phyloP scores from a whole-genome alignment of 345 rosid species.

The Eucalyptus cloeziana region DNA sequence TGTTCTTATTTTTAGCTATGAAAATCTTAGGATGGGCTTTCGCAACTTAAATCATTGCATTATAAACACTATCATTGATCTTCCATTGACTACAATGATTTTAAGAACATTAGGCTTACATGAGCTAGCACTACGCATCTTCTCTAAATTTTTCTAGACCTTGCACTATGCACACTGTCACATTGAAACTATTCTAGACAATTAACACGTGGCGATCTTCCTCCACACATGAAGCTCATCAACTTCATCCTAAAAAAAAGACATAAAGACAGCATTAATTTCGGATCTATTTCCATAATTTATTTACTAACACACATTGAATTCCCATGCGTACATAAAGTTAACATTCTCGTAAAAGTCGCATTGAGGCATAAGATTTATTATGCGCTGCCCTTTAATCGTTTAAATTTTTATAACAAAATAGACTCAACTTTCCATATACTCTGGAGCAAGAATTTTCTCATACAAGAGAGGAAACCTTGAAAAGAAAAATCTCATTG shows the following conservation, averaged over 20 bases:
- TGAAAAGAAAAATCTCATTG: background rate
- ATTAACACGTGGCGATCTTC: background rate
- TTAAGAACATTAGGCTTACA: background rate
- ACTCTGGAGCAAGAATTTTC: background rate
- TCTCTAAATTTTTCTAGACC: background rate
- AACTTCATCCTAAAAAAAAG: background rate
- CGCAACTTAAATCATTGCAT: background rate
- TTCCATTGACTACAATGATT: background rate
- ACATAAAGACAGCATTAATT: background rate
- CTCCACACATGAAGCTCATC: background rate
- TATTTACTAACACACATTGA: background rate
- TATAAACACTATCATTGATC: background rate
- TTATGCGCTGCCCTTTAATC: background rate
- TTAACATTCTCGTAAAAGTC: background rate
- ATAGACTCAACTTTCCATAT: background rate
- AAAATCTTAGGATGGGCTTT: too few relatives aligned
- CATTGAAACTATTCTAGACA: background rate
- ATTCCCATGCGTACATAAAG: background rate
- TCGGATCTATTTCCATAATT: background rate
- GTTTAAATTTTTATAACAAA: background rate
- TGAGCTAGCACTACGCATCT: background rate
- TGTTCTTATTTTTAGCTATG: too few relatives aligned
- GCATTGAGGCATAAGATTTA: background rate
- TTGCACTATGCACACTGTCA: too few relatives aligned
- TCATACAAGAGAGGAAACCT: background rate